Conservation (phyloP, 805 yeast species). For the Lipomyces sp. region DNA sequence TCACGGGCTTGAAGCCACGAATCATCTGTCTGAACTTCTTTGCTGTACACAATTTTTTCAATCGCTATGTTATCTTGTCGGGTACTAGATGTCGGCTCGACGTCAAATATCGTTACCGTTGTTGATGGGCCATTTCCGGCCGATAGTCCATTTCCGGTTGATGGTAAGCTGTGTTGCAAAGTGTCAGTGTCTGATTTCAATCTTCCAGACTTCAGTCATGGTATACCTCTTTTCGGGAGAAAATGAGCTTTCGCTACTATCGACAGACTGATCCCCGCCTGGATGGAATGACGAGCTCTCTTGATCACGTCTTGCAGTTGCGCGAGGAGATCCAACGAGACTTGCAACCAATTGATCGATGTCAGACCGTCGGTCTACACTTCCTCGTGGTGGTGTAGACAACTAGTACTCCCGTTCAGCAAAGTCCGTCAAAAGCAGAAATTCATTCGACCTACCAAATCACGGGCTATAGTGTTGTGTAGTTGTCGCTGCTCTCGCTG, state of each 20-base stretch:
- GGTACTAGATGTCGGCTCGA: neutral
- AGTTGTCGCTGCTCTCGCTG: conserved; percentile 41
- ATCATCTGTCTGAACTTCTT: conserved; percentile 35
- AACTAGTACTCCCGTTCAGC: neutral
- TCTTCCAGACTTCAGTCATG: too few species aligned
- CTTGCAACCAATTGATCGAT: conserved; percentile 35
- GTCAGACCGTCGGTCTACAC: conserved; percentile 13
- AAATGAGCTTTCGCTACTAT: too few species aligned
- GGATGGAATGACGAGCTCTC: too few species aligned
- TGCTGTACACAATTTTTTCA: conserved; percentile 29
- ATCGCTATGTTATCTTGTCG: neutral
- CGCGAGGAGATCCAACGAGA: conserved; percentile 25
- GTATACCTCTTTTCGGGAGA: too few species aligned
- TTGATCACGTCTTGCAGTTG: neutral
- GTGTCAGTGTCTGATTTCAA: too few species aligned
- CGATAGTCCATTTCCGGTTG: too few species aligned
- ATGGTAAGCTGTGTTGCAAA: too few species aligned
- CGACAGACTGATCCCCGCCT: too few species aligned
- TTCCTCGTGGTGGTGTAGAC: conserved; percentile 8
- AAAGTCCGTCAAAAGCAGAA: too few species aligned
- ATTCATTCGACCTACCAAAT: conserved; percentile 11
- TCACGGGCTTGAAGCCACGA: conserved; percentile 10
- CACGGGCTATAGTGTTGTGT: conserved; percentile 2
- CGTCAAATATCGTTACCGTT: conserved; percentile 7
- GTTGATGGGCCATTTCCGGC: too few species aligned